These are phyloP conservation scores for Vaccinium vitisidaea DNA, from an alignment of 148 eudicot species.

Conservation along the genomic window DNA sequence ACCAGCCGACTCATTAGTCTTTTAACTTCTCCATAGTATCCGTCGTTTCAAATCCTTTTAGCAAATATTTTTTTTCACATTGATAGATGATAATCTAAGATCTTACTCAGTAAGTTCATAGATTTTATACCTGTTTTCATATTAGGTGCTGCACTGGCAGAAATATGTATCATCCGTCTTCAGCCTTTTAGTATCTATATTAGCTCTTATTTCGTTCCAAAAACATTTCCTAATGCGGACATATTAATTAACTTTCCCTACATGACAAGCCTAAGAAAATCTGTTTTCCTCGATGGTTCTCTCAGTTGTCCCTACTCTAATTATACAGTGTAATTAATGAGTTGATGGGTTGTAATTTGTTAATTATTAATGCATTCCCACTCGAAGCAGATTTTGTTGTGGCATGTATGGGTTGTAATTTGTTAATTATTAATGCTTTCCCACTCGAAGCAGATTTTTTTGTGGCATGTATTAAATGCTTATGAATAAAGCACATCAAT, in stretches of 20 bases:
- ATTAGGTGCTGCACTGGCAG: neutral
- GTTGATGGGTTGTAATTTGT: neutral
- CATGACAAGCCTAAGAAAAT: neutral
- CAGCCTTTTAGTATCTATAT: neutral
- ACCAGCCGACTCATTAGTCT: neutral
- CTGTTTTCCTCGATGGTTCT: neutral
- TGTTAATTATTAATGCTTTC: neutral
- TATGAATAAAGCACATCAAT: neutral
- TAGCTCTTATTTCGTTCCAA: neutral
- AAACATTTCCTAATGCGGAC: neutral
- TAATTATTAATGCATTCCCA: neutral
- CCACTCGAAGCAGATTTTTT: neutral
- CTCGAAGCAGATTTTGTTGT: neutral
- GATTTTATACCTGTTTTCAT: neutral
- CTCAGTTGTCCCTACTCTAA: neutral
- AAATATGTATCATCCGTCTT: neutral
- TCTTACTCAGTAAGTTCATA: neutral
- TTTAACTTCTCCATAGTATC: neutral
- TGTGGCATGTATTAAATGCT: neutral
- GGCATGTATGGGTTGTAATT: neutral
- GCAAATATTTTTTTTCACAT: neutral
- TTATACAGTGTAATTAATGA: neutral
- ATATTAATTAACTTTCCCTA: neutral
- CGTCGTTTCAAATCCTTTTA: neutral
- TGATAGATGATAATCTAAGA: neutral